Conservation (phyloP, 116 monocot species). For the Posidonia oceanica region DNA sequence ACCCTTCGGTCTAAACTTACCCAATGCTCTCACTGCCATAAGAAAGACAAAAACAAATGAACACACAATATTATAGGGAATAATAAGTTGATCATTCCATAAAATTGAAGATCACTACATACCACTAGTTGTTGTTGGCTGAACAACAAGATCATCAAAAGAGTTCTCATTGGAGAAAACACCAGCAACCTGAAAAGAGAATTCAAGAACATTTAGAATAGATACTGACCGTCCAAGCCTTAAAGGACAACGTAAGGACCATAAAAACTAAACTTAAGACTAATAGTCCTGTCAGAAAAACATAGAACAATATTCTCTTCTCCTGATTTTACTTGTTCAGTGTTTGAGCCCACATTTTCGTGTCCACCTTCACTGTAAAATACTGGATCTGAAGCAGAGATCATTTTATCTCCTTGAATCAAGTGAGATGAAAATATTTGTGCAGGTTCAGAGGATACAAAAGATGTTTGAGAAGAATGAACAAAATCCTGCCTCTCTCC, state of each 20-base stretch:
- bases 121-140: neutral
- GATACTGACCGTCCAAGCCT: no score
- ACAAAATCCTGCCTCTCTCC: neutral
- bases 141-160: neutral
- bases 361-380: neutral
- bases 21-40: neutral
- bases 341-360: neutral
- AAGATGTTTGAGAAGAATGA: neutral
- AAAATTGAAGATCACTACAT: neutral
- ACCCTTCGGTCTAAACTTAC: conserved; percentile 5
- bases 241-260: neutral
- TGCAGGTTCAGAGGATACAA: neutral
- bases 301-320: neutral
- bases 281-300: neutral
- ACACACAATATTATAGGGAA: neutral
- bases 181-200: neutral
- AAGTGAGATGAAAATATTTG: neutral
- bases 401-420: neutral
- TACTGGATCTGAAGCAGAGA: neutral
- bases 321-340: neutral
- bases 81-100: neutral
- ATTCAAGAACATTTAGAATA: neutral
- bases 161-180: neutral
- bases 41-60: neutral
- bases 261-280: neutral